Evolutionary conservation across 306 rosid species (phyloP).

Genomic region (Astragalus glycyphyllos): DNA sequence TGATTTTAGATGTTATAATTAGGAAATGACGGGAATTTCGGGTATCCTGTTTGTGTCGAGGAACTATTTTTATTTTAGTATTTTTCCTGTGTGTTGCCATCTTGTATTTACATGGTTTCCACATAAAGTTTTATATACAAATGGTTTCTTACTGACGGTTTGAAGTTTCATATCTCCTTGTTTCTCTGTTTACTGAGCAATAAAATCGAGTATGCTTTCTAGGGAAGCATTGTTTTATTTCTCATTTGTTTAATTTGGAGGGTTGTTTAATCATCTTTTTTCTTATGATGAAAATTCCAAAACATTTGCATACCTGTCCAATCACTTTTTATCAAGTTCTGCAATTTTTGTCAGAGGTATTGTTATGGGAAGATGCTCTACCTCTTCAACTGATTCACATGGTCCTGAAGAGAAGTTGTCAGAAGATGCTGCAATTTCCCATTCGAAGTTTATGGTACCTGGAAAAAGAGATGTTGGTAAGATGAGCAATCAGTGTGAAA

Average conservation of each 20-base stretch:
- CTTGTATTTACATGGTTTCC: not conserved
- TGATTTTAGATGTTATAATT: constrained; percentile 22
- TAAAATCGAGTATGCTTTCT: constrained; percentile 2
- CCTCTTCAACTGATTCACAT: constrained; percentile 70
- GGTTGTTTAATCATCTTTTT: constrained; percentile 30
- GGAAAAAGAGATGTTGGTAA: constrained; percentile 64
- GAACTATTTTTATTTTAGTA: constrained; percentile 15
- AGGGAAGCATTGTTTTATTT: constrained; percentile 16
- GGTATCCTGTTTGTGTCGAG: constrained; percentile 10
- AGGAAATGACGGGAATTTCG: constrained; percentile 15
- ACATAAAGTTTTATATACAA: constrained; percentile 10
- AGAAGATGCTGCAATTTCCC: constrained; percentile 53
- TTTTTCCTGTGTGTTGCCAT: constrained; percentile 32
- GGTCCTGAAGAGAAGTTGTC: constrained; percentile 61
- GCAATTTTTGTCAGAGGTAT: constrained; percentile 57
- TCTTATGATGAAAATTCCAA: constrained; percentile 31
- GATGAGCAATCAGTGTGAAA: constrained; percentile 40
- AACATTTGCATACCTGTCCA: constrained; percentile 14
- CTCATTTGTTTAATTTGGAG: constrained; percentile 35
- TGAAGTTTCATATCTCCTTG: constrained; percentile 1
- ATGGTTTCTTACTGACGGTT: constrained; percentile 10
- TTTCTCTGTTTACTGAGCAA: constrained; percentile 19
- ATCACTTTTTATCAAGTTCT: constrained; percentile 17
- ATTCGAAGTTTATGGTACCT: constrained; percentile 54
- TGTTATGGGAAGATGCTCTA: constrained; percentile 56